A percentile compares a stretch with the other conserved stretches of the same genome.
phyloP scores from a whole-genome alignment of 345 rosid genomes.

The Aquilaria yunnanensis region DNA sequence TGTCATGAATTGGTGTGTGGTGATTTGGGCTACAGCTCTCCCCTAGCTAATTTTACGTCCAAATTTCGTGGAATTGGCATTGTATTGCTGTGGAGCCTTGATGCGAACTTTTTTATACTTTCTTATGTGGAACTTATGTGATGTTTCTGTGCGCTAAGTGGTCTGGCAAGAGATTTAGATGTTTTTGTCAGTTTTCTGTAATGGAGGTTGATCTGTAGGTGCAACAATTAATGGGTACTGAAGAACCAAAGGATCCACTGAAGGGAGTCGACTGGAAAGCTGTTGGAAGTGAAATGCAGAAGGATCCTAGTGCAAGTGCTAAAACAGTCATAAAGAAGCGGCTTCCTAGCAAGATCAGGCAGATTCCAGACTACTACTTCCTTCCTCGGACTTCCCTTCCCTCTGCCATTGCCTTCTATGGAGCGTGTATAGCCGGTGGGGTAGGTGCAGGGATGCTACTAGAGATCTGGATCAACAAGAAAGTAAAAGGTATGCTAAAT shows the following conservation, averaged over 20 bases:
- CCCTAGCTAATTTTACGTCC: too few species aligned
- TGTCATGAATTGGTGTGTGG: too few species aligned
- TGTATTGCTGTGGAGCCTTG: too few species aligned
- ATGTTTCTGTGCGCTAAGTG: too few species aligned
- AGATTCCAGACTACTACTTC: constrained; percentile 85
- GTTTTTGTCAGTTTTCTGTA: too few species aligned
- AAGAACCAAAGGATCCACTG: constrained; percentile 70
- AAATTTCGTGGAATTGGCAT: too few species aligned
- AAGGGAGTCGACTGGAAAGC: constrained; percentile 86
- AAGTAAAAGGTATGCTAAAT: constrained; percentile 51
- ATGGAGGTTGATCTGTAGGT: too few species aligned
- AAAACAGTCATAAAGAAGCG: constrained; percentile 55
- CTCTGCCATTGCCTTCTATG: constrained; percentile 55
- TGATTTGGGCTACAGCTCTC: too few species aligned
- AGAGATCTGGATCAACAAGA: constrained; percentile 84
- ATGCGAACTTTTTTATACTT: too few species aligned
- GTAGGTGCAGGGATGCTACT: constrained; percentile 85
- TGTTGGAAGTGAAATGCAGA: constrained; percentile 57
- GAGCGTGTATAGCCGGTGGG: constrained; percentile 80
- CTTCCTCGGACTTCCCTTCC: constrained; percentile 69
- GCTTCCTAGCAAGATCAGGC: constrained; percentile 72
- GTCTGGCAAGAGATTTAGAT: too few species aligned
- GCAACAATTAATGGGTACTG: constrained; percentile 41
- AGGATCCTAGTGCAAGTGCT: constrained; percentile 42
- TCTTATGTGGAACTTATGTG: too few species aligned